Conservation (phyloP, 805 yeast species). For the Spathaspora gorwiae region DNA sequence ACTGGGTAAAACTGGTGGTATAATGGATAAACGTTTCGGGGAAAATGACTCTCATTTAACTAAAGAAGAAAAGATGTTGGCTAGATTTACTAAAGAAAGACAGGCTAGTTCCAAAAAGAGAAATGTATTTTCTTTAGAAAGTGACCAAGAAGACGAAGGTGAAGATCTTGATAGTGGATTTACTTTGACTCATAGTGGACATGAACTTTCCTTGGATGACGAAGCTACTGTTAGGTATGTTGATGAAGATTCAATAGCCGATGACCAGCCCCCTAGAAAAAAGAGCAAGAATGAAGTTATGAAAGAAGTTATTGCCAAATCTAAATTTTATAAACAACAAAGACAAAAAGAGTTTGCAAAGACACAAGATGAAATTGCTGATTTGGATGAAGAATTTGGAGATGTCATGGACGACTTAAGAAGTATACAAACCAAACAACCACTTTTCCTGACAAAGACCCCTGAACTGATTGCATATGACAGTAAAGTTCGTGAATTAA, state of each 20-base stretch:
- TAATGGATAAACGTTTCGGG: slow-evolving; percentile 88
- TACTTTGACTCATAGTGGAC: slow-evolving; percentile 76
- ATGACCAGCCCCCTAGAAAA: slow-evolving; percentile 46
- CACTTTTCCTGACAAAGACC: slow-evolving; percentile 27
- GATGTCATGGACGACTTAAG: slow-evolving; percentile 58
- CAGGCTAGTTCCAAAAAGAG: slow-evolving; percentile 57
- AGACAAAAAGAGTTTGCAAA: slow-evolving; percentile 63
- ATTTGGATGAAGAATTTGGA: slow-evolving; percentile 69
- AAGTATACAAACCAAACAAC: slow-evolving; percentile 11
- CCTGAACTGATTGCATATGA: slow-evolving; percentile 54
- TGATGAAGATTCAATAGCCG: slow-evolving; percentile 25
- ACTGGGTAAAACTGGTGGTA: slow-evolving; percentile 71
- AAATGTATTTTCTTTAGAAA: slow-evolving; percentile 51
- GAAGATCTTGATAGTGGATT: slow-evolving; percentile 41
- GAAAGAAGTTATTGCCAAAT: slow-evolving; percentile 80
- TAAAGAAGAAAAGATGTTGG: slow-evolving; percentile 93
- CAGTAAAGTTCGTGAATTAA: slow-evolving; percentile 58
- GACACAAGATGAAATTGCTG: slow-evolving; percentile 56
- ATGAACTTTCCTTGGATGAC: slow-evolving; percentile 56
- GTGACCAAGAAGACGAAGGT: slow-evolving; percentile 63
- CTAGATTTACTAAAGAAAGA: slow-evolving; percentile 85
- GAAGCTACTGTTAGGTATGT: slow-evolving; percentile 33
- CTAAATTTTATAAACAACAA: slow-evolving; percentile 71
- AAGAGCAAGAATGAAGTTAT: slow-evolving; percentile 81
- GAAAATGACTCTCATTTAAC: slow-evolving; percentile 66